Evolutionary conservation across 2,329 filamentous ascomycete species (phyloP), one percentile per base, ranked within the genome.

Genomic region (Dothideomycetes sp.): DNA sequence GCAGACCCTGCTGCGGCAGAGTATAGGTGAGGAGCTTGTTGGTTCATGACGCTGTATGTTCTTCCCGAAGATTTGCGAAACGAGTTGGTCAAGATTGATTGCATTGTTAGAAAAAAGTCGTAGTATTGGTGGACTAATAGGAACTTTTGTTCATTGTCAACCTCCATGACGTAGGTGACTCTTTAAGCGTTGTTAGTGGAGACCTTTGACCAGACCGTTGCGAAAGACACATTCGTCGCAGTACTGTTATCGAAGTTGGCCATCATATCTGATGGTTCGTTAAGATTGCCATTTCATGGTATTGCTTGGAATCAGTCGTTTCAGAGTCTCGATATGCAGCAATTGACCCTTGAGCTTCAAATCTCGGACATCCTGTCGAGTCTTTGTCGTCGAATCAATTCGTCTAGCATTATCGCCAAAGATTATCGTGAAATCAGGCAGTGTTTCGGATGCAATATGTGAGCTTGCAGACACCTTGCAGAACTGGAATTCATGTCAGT

Each of bases 401-500:
- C 67, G 53, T 9, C 57, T 55, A 47, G 58, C 49, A 4, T 53
- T 55, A 7, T 60, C 56, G n/a, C 59, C 57, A 43, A 59, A 68
- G 3, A 70, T 56, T 9, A 70, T 62, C 3, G 62, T 68, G 44
- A 57, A 71, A 45, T 70, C 67, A 2, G 61, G 56, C 9, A 71
- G 43, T 12, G 50, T 49, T n/a, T 63, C 57, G 20, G 53, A 48
- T 1, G 70, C 50, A 10, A 52, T 47, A 9, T 56, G 58, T 11
- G 58, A 48, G 1, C 65, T 54, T 2, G 61, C 37, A 33, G 29
- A 53, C 24, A 71, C 58, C 20, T 64, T 68, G 51, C 67, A 69
- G 31, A 60, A 64, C 64, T 67, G 35, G 11, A 23, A 9, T 47
- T 23, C 23, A 30, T 15, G 33, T 34, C 20, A 48, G 23, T 15